Evolutionary conservation across 2,329 filamentous ascomycete genomes (phyloP), one percentile per base, ranked within the genome.

Genomic region (Fusarium humuli): DNA sequence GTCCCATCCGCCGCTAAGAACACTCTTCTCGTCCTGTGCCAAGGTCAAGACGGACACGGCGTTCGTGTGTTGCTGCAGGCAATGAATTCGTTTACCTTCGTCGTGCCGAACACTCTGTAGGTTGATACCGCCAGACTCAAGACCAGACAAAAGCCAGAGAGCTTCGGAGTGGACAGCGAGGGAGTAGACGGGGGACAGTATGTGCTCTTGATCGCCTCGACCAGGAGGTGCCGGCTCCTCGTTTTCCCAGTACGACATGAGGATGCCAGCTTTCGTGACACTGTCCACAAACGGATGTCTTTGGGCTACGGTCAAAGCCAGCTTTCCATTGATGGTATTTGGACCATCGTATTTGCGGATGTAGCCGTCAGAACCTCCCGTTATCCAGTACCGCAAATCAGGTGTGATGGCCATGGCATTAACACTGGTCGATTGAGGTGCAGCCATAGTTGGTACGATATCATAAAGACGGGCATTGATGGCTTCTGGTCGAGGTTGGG

Each of bases 221-320:
- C 80, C 79, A 0, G 81, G 79, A 1, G 76, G 77, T 5, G 81
- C 71, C 4, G 89, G 88, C 77, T 99, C 95, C 78, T 98, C 94
- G 75, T 98, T 99, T 79, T 98, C 96, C 96, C 96, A 99, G 79
- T 99, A 99, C 54, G 93, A 97, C 87, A 98, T 91, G 52, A 98
- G 83, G 8, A 97, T 93, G 2, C 94, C 96, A 4, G 95, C 94
- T 80, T 99, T 99, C 59, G 94, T 93, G 45, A 99, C 96, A 74
- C 93, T 97, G 78, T 99, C 96, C 42, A 99, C 96, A 75, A 98
- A 99, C 0, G 96, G 96, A 78, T 99, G 96, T 50, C 93, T 87
- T 82, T 99, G 96, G 32, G 96, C 96, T 8, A 99, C 96, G 0
- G 96, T 99, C 74, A 99, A 84, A 65, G 95, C 90, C 34, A 96